Evolutionary conservation across 805 yeast genomes (phyloP).

Genomic region (Cyberlindnera subsufficiens): DNA sequence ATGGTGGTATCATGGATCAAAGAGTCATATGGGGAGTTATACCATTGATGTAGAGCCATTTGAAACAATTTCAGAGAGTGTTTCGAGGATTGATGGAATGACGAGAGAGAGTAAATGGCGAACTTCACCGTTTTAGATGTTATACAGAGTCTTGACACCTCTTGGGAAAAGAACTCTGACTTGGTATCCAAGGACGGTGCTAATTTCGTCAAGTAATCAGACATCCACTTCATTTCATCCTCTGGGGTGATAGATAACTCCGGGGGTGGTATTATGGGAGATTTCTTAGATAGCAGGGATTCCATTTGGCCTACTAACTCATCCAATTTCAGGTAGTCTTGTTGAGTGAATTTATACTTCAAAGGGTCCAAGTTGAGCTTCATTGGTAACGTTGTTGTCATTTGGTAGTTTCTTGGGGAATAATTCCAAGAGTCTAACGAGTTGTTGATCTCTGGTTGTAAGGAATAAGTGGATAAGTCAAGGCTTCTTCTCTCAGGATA

Average conservation of each 20-base stretch:
- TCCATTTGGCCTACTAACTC: not conserved
- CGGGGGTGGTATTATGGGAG: not conserved
- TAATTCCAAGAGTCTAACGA: not conserved
- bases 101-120: conserved; percentile 2
- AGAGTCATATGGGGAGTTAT: too few species aligned
- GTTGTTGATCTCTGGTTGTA: not conserved
- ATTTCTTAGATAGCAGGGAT: not conserved
- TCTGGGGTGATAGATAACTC: conserved; percentile 1
- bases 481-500: not conserved
- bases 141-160: conserved; percentile 2
- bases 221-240: conserved; percentile 5
- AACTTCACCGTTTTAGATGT: conserved; percentile 1
- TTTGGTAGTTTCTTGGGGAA: conserved; percentile 4
- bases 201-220: not conserved
- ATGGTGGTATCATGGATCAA: conserved; percentile 3
- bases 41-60: not conserved
- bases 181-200: conserved; percentile 8
- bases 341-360: too few species aligned
- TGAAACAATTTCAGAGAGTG: not conserved
- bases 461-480: not conserved
- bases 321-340: not conserved
- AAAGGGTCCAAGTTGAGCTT: too few species aligned
- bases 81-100: not conserved
- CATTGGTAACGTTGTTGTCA: not conserved
- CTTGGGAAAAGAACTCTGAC: conserved; percentile 2